Base-by-base conservation (phyloP, 2,329 filamentous ascomycete species). In the Metarhizium humberi region DNA sequence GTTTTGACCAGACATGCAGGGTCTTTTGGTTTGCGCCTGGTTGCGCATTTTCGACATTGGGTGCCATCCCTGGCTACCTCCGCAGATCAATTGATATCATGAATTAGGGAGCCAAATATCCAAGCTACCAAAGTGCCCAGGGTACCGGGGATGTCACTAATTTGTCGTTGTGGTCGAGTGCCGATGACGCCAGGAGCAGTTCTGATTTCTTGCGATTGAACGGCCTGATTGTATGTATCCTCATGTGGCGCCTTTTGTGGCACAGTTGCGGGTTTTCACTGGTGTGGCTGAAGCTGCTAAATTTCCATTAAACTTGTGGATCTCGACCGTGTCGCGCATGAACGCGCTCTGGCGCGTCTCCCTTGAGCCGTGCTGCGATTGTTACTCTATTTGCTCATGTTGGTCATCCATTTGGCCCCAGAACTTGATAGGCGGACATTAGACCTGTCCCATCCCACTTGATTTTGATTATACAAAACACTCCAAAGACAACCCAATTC, bases 1-100 rank as follows among this genome's bases (percentile, higher is more conserved):
- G 67, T 56, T 70, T 68, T 40, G 68, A 67, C 69, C 69, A 72
- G 55, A 70, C 66, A 56, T 71, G 68, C 38, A 72, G 51, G 32
- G 64, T 67, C 61, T 69, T 71, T n/a, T 67, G 61, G 51, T 61
- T 60, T 8, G 61, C 54, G 50, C 60, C 57, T 8, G 61, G 55
- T 53, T 57, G 62, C 52, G 60, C 62, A 58, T 64, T 58, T 51
- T 67, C 60, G 50, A 59, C 60, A 54, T 63, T 66, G 60, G 67
- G 62, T 51, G 66, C 69, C 69, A 71, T 71, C 63, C 56, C 66
- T 62, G 66, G 68, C 68, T 69, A 69, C 63, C 60, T 66, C 55
- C 50, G 50, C 40, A 13, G 55, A 38, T 36, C 43, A 30, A 49
- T 29, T 40, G 47, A 43, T 46, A n/a, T 58, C 57, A 59, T 60